A percentile compares a stretch with the other conserved stretches of the same genome.
Conservation (phyloP, 495 filamentous ascomycete genomes). For the Penicillium diatomitis region DNA sequence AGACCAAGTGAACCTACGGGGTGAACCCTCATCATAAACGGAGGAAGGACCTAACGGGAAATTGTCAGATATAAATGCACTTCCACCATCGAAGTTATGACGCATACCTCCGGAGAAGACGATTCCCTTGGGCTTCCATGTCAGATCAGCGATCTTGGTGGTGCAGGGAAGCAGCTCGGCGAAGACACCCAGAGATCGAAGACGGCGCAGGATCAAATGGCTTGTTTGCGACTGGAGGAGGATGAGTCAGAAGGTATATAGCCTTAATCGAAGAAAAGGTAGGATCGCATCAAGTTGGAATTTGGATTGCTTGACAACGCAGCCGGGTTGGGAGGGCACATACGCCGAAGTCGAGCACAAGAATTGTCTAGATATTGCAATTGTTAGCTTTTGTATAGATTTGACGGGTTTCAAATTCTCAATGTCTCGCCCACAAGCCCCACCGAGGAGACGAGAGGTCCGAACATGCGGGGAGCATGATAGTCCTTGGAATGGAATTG, state of each 20-base stretch:
- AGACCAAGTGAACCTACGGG: conserved; percentile 8
- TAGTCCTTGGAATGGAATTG: background rate
- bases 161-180: conserved; percentile 92
- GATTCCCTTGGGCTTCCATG: conserved; percentile 59
- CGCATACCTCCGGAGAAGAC: conserved; percentile 15
- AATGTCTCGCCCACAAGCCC: background rate
- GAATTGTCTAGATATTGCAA: conserved; percentile 25
- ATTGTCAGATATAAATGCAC: conserved; percentile 2
- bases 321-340: background rate
- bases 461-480: conserved; percentile 2
- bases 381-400: conserved; percentile 3
- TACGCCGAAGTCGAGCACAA: conserved; percentile 12
- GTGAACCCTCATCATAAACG: conserved; percentile 17
- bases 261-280: no score
- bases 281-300: no score
- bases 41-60: conserved; percentile 10
- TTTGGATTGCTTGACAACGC: no score
- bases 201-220: conserved; percentile 68
- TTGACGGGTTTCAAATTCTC: background rate
- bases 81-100: background rate
- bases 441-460: conserved; percentile 1
- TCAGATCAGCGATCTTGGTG: conserved; percentile 67
- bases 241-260: conserved; percentile 1
- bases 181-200: conserved; percentile 77
- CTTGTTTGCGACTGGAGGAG: conserved; percentile 31